Conservation (phyloP, 1,284 basidiomycete genomes). For the Melanopsichium pennsylvanicum region DNA sequence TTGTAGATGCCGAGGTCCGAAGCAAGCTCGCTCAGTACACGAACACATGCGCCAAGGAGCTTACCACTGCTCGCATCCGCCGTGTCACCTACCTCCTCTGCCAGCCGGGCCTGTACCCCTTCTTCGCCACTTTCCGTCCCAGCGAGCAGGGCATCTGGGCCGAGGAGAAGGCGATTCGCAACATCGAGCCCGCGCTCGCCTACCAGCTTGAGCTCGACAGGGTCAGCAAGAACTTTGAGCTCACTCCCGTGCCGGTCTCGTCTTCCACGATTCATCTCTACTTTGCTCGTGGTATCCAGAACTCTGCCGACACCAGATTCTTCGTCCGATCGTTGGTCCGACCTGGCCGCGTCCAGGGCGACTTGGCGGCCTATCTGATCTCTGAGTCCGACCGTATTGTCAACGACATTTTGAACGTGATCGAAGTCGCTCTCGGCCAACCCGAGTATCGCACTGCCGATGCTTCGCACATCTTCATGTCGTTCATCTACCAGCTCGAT, state of each 20-base stretch:
- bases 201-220: conserved; percentile 98
- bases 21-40: conserved; percentile 77
- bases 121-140: conserved; percentile 87
- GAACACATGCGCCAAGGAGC: conserved; percentile 75
- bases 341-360: conserved; percentile 88
- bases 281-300: conserved; percentile 91
- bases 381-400: conserved; percentile 97
- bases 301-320: conserved; percentile 94
- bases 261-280: conserved; percentile 81
- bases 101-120: conserved; percentile 87
- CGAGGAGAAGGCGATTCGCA: conserved; percentile 95
- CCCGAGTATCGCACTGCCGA: conserved; percentile 63
- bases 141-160: conserved; percentile 78
- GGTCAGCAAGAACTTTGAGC: conserved; percentile 88
- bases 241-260: conserved; percentile 78
- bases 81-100: conserved; percentile 92
- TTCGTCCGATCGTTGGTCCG: conserved; percentile 96
- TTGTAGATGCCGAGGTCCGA: conserved; percentile 81
- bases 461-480: conserved; percentile 72
- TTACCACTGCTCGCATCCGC: conserved; percentile 82
- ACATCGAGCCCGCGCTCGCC: conserved; percentile 97
- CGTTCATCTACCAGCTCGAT: conserved; percentile 95
- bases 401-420: conserved; percentile 89
- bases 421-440: conserved; percentile 72
- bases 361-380: conserved; percentile 95